Evolutionary conservation across 176 grass and related monocot genomes (phyloP).

Genomic region (Saccharum spontaneum): DNA sequence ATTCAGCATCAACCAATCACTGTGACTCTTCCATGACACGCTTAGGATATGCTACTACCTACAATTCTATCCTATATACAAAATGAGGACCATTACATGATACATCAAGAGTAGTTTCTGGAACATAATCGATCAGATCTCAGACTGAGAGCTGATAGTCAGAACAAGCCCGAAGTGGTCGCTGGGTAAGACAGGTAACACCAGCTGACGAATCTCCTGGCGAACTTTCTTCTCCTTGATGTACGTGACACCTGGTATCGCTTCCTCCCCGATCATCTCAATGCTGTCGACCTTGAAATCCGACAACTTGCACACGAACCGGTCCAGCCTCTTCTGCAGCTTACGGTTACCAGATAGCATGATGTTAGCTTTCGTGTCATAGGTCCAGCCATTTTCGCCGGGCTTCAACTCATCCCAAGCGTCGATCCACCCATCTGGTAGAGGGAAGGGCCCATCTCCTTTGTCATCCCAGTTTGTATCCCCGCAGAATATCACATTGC

Average conservation of each 20-base stretch:
- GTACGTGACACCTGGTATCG: slow-evolving; percentile 61
- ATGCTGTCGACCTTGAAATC: slow-evolving; percentile 67
- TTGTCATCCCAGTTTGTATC: slow-evolving; percentile 98
- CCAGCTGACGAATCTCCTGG: slow-evolving; percentile 41
- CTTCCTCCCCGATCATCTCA: slow-evolving; percentile 76
- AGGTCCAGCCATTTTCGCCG: slow-evolving; percentile 73
- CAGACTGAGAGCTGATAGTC: slow-evolving; percentile 39
- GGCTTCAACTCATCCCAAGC: slow-evolving; percentile 67
- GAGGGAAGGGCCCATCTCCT: slow-evolving; percentile 65
- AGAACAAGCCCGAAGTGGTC: slow-evolving; percentile 84
- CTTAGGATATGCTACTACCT: slow-evolving; percentile 1
- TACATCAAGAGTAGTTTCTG: slow-evolving; percentile 33
- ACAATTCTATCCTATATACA: background rate
- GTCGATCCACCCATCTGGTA: slow-evolving; percentile 67
- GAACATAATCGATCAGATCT: slow-evolving; percentile 49
- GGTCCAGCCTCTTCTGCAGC: slow-evolving; percentile 74
- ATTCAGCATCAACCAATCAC: background rate
- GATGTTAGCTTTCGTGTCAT: slow-evolving; percentile 66
- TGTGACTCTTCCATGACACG: background rate
- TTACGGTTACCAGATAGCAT: slow-evolving; percentile 71
- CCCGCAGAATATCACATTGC: slow-evolving; percentile 62
- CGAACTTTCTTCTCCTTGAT: slow-evolving; percentile 72
- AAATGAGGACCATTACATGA: slow-evolving; percentile 21
- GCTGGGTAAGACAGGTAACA: slow-evolving; percentile 75
- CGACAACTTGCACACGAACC: slow-evolving; percentile 52